Conservation (phyloP, 2,329 filamentous ascomycete genomes). For the Trichoderma koningii region DNA sequence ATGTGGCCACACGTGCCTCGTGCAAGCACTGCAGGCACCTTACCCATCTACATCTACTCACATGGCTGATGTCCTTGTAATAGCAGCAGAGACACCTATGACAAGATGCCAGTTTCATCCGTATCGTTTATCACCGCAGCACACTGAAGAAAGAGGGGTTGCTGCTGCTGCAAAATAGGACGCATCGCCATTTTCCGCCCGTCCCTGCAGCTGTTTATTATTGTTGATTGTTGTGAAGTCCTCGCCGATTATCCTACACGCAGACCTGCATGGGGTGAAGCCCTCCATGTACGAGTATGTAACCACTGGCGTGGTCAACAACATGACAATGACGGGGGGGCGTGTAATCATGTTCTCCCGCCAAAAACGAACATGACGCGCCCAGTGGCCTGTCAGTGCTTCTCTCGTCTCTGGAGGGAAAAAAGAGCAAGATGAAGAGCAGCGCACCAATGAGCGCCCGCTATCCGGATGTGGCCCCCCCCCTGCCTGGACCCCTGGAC, state of each 20-base stretch:
- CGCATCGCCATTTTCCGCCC: not conserved
- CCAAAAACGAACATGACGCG: slow-evolving; percentile 5
- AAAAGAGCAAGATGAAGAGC: not conserved
- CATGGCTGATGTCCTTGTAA: too few species aligned
- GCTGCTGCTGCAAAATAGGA: not conserved
- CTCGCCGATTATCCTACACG: not conserved
- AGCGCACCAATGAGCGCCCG: slow-evolving; percentile 13
- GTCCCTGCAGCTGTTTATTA: slow-evolving; percentile 3
- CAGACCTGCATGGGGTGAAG: slow-evolving; percentile 7
- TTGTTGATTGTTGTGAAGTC: slow-evolving; percentile 22
- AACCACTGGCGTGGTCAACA: slow-evolving; percentile 1
- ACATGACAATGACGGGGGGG: not conserved
- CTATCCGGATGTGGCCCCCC: not conserved
- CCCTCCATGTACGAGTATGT: too few species aligned
- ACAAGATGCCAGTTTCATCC: not conserved
- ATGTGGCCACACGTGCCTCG: slow-evolving; percentile 5
- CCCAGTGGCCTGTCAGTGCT: slow-evolving; percentile 12
- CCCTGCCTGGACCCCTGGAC: slow-evolving; percentile 16
- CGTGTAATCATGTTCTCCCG: not conserved
- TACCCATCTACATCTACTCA: not conserved
- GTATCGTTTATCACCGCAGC: too few species aligned
- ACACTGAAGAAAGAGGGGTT: not conserved
- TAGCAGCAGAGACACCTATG: not conserved
- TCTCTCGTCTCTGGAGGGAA: not conserved
- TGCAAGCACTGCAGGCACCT: not conserved